Conservation (phyloP, 1,139 yeast genomes). For the Yamadazyma mexicana region DNA sequence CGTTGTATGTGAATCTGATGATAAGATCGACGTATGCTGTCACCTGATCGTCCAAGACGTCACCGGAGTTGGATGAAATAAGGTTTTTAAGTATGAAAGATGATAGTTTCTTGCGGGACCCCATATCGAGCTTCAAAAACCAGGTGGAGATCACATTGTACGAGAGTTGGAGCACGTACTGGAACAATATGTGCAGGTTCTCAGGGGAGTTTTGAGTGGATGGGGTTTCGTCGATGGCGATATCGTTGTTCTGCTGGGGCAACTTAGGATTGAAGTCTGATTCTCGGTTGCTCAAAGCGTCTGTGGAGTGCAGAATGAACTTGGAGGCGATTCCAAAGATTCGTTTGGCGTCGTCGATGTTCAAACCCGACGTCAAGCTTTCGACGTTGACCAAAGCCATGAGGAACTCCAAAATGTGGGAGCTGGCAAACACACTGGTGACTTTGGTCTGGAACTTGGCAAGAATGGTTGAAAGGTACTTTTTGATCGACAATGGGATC, state of each 20-base stretch:
- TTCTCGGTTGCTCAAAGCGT: slow-evolving; percentile 31
- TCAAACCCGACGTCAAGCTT: slow-evolving; percentile 66
- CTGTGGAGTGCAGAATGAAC: slow-evolving; percentile 71
- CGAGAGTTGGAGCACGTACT: slow-evolving; percentile 63
- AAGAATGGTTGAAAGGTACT: slow-evolving; percentile 63
- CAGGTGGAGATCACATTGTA: slow-evolving; percentile 70
- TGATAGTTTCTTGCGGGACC: slow-evolving; percentile 59
- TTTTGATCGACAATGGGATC: slow-evolving; percentile 71
- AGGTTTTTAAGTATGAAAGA: slow-evolving; percentile 65
- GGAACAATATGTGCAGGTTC: slow-evolving; percentile 51
- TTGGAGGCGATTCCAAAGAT: slow-evolving; percentile 84
- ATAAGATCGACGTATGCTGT: slow-evolving; percentile 70
- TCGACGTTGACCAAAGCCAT: slow-evolving; percentile 68
- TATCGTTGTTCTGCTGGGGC: slow-evolving; percentile 41
- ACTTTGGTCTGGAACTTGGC: slow-evolving; percentile 72
- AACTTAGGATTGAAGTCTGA: slow-evolving; percentile 10
- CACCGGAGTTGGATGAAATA: slow-evolving; percentile 36
- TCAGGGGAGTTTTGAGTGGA: slow-evolving; percentile 47
- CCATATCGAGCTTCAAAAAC: slow-evolving; percentile 64
- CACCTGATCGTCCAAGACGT: slow-evolving; percentile 48
- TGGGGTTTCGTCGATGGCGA: slow-evolving; percentile 43
- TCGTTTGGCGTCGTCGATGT: slow-evolving; percentile 73
- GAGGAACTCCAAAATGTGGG: slow-evolving; percentile 77
- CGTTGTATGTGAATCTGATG: slow-evolving; percentile 64
- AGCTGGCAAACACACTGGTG: slow-evolving; percentile 66